These are phyloP conservation scores for Anethum foeniculum DNA, from an alignment of 140 eudicot species.

Conservation along the genomic window DNA sequence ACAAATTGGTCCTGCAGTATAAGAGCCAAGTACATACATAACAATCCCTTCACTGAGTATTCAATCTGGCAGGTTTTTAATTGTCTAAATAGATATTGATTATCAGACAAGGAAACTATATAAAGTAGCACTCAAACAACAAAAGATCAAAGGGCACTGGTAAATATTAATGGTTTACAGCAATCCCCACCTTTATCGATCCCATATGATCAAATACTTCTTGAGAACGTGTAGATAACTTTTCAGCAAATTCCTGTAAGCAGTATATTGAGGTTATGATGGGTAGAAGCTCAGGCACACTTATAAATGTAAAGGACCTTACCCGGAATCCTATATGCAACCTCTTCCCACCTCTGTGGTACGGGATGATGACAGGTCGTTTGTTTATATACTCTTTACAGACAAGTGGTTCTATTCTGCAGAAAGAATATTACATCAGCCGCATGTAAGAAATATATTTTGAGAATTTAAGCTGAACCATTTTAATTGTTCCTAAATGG, in stretches of 20 bases:
- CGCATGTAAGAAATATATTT: conserved; percentile 7
- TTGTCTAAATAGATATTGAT: background rate
- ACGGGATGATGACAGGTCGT: conserved; percentile 83
- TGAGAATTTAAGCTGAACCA: background rate
- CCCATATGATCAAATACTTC: conserved; percentile 42
- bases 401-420: conserved; percentile 84
- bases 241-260: conserved; percentile 78
- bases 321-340: conserved; percentile 87
- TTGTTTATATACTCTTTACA: conserved; percentile 55
- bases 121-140: background rate
- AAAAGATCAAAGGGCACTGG: background rate
- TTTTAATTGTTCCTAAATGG: background rate
- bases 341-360: conserved; percentile 96
- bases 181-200: conserved; percentile 42
- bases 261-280: conserved; percentile 10
- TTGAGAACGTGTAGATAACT: conserved; percentile 53
- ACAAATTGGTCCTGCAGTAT: background rate
- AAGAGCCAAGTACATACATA: background rate
- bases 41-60: background rate
- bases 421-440: background rate
- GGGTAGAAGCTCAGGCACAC: background rate
- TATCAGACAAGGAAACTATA: background rate
- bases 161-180: background rate
- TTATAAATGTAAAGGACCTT: conserved; percentile 10
- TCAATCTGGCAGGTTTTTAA: background rate